Evolutionary conservation across 305 asterid genomes (phyloP).

Genomic region (Rubia balearica): DNA sequence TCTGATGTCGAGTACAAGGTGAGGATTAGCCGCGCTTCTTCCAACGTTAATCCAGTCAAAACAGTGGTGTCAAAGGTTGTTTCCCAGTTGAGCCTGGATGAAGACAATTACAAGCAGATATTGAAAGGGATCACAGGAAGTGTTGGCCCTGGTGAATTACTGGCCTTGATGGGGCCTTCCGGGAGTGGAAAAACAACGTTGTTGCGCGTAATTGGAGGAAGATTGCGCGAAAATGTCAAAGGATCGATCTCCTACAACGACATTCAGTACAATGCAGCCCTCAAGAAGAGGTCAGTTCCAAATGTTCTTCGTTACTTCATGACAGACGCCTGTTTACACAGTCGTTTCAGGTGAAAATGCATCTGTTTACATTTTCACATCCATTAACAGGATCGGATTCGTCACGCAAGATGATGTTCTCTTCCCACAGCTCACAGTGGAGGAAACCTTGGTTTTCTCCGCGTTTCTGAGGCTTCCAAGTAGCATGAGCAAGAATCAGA

Average conservation of each 20-base stretch:
- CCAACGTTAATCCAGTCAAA: conserved; percentile 47
- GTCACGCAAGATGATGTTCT: conserved; percentile 88
- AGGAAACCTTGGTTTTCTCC: conserved; percentile 77
- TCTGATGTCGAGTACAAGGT: conserved; percentile 80
- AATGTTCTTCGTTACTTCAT: no score
- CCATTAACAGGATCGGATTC: conserved; percentile 61
- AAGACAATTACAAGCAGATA: conserved; percentile 66
- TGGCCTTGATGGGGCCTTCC: conserved; percentile 94
- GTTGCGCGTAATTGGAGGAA: conserved; percentile 66
- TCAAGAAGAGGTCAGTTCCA: conserved; percentile 57
- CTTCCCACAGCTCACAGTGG: conserved; percentile 76
- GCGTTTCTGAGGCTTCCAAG: conserved; percentile 73
- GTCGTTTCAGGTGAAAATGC: background rate
- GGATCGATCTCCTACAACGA: conserved; percentile 81
- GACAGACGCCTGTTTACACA: no score
- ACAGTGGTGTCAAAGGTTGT: conserved; percentile 51
- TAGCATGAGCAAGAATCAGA: conserved; percentile 55
- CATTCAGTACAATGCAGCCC: conserved; percentile 51
- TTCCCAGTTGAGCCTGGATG: conserved; percentile 35
- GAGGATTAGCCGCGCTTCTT: conserved; percentile 30
- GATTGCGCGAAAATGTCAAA: conserved; percentile 58
- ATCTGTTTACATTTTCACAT: background rate
- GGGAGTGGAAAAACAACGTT: conserved; percentile 91
- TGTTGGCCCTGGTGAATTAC: conserved; percentile 72
- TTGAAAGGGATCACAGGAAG: conserved; percentile 76